These are phyloP conservation scores for Dimocarpus longan DNA, from an alignment of 345 rosid genomes.

Conservation along the genomic window DNA sequence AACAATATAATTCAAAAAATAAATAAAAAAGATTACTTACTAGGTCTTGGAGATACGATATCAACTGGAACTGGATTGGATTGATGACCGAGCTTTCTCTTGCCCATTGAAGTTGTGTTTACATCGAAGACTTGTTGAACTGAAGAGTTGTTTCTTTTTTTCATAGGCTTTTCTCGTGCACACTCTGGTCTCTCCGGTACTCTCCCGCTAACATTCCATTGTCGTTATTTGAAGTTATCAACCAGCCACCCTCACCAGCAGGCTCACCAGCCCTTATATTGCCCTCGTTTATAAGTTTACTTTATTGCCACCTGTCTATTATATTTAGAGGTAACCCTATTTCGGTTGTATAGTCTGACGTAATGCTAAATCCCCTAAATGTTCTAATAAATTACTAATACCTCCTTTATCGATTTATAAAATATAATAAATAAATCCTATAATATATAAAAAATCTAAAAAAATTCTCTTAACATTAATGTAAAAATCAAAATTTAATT, in stretches of 20 bases:
- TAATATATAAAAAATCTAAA: too few relatives aligned
- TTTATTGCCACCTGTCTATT: not conserved
- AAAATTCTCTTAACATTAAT: too few relatives aligned
- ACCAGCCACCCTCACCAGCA: conserved; percentile 49
- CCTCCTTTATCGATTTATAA: too few relatives aligned
- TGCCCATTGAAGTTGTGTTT: conserved; percentile 16
- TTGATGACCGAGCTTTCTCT: conserved; percentile 15
- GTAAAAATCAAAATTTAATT: too few relatives aligned
- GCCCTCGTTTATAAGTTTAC: conserved; percentile 76
- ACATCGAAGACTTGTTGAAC: not conserved
- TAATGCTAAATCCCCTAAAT: too few relatives aligned
- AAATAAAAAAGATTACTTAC: not conserved
- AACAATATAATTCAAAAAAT: not conserved
- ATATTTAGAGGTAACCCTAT: too few relatives aligned
- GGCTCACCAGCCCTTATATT: conserved; percentile 75
- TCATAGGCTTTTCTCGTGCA: not conserved
- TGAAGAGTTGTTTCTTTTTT: not conserved
- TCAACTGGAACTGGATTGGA: conserved; percentile 23
- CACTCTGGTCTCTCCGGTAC: not conserved
- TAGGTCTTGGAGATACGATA: conserved; percentile 13
- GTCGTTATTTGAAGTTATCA: conserved; percentile 45
- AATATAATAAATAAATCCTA: too few relatives aligned
- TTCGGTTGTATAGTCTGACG: too few relatives aligned
- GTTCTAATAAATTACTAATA: too few relatives aligned
- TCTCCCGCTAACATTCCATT: conserved; percentile 29